phyloP scores from a whole-genome alignment of 192 early-diverging fungal species.

The Backusella tuberculispora region DNA sequence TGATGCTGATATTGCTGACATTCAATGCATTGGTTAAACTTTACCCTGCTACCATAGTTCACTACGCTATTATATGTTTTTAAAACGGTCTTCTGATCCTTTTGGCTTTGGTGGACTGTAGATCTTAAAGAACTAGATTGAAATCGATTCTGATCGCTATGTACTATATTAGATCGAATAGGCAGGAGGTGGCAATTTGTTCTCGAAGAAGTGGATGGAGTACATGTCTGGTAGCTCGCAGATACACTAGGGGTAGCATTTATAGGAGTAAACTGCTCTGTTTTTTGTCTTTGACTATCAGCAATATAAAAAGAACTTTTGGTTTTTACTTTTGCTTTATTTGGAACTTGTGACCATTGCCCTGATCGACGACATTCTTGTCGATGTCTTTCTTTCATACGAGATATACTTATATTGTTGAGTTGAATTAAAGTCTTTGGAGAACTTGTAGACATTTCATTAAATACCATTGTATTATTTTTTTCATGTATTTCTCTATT shows the following conservation, averaged over 20 bases:
- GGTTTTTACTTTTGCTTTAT: not conserved
- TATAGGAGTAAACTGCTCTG: not conserved
- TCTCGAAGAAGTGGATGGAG: not conserved
- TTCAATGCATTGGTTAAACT: not conserved
- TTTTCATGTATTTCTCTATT: not conserved
- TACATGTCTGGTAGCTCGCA: not conserved
- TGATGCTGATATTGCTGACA: not conserved
- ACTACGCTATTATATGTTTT: not conserved
- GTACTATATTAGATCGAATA: not conserved
- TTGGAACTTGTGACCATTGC: not conserved
- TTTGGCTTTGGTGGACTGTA: not conserved
- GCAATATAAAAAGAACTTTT: not conserved
- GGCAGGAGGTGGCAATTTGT: not conserved
- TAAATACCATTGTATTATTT: not conserved
- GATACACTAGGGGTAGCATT: not conserved
- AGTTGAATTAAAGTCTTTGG: not conserved
- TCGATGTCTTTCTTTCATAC: conserved; percentile 27
- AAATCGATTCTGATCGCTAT: not conserved
- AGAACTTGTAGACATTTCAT: not conserved
- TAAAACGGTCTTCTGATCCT: not conserved
- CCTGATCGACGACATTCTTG: conserved; percentile 17
- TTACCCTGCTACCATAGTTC: not conserved
- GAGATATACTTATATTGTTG: conserved; percentile 9
- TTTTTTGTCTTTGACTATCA: not conserved
- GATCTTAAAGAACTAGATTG: not conserved